Conservation (phyloP, 192 early-diverging fungal species). For the Umbelopsis vinacea region DNA sequence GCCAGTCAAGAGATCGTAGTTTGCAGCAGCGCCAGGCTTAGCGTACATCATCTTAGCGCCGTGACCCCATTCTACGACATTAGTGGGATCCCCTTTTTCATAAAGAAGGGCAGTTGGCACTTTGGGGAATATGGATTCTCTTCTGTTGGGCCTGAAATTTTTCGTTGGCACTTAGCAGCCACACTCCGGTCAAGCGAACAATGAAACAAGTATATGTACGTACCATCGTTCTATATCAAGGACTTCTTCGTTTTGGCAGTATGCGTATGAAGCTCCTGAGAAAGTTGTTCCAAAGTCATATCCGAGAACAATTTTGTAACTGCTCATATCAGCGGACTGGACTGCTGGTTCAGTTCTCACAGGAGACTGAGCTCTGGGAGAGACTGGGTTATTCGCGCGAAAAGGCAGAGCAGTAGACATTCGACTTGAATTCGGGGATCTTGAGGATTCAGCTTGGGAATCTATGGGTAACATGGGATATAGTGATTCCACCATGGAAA, state of each 20-base stretch:
- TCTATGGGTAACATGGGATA: conserved; percentile 17
- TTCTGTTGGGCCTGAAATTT: conserved; percentile 44
- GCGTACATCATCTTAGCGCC: conserved; percentile 37
- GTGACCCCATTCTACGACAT: conserved; percentile 52
- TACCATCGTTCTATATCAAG: conserved; percentile 54
- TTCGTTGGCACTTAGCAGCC: not conserved
- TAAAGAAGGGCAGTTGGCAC: conserved; percentile 46
- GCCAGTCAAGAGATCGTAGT: conserved; percentile 37
- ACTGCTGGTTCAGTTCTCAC: not conserved
- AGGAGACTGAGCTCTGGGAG: not conserved
- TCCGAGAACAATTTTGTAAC: conserved; percentile 36
- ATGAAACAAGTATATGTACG: not conserved
- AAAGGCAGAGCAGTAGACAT: not conserved
- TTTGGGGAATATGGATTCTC: conserved; percentile 47
- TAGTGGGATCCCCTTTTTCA: conserved; percentile 39
- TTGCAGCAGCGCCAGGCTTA: conserved; percentile 38
- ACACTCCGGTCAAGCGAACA: no score
- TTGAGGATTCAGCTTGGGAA: not conserved
- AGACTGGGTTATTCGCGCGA: not conserved
- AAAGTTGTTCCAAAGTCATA: conserved; percentile 54
- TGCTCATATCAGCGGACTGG: conserved; percentile 18
- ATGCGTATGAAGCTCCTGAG: conserved; percentile 54
- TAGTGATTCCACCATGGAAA: conserved; percentile 5
- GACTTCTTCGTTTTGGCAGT: conserved; percentile 49
- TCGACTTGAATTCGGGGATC: not conserved